phyloP scores from a whole-genome alignment of 305 asterid species.

The Fraxinus ornus region DNA sequence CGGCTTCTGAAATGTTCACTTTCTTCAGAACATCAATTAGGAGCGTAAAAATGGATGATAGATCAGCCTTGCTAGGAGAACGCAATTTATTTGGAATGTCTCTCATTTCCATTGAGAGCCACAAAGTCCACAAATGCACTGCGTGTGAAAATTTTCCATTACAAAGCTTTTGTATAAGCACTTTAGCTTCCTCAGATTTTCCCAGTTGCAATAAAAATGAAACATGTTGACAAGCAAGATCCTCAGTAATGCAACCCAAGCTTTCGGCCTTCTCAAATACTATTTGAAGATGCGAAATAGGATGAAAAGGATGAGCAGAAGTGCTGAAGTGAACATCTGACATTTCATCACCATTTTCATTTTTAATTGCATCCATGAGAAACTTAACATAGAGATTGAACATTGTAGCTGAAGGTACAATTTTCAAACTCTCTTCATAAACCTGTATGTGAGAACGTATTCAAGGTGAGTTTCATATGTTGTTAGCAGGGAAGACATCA shows the following conservation, averaged over 20 bases:
- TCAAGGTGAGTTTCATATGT: constrained; percentile 23
- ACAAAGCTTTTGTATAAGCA: constrained; percentile 57
- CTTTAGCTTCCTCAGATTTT: constrained; percentile 56
- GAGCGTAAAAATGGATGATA: constrained; percentile 44
- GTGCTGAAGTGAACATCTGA: constrained; percentile 26
- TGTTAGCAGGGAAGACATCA: neutral
- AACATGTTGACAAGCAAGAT: constrained; percentile 70
- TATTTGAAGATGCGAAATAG: constrained; percentile 53
- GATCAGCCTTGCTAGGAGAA: constrained; percentile 49
- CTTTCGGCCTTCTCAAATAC: constrained; percentile 72
- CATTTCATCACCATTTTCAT: constrained; percentile 32
- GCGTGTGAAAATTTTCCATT: constrained; percentile 52
- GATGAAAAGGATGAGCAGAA: constrained; percentile 36
- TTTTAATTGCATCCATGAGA: constrained; percentile 49
- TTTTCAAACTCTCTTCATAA: constrained; percentile 70
- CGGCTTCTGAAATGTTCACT: constrained; percentile 58
- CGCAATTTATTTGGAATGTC: constrained; percentile 29
- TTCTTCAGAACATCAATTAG: constrained; percentile 50
- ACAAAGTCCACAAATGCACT: constrained; percentile 56
- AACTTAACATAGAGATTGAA: constrained; percentile 62
- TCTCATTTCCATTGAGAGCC: constrained; percentile 65
- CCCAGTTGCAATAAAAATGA: constrained; percentile 64
- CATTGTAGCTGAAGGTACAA: constrained; percentile 55
- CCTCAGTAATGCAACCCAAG: constrained; percentile 58
- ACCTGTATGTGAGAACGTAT: constrained; percentile 45